Base-by-base conservation (phyloP, 345 rosid species). In the Boechera divaricarpa region DNA sequence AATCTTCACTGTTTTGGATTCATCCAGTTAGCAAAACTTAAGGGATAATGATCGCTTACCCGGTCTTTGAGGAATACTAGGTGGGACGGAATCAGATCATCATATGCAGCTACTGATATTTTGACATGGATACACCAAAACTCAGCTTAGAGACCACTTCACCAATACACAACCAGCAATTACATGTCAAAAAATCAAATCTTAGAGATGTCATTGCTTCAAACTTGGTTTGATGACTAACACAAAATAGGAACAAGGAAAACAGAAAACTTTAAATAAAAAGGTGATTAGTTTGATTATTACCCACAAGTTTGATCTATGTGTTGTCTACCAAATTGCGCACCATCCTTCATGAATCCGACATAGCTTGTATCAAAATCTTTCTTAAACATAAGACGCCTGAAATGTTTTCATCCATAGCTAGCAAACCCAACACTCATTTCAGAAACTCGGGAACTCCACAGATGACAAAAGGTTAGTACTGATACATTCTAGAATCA, bases 251-350 rank as follows among this genome's bases (percentile, higher is more conserved):
- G 2, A 39, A 52, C n/a, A 75, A 67, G 51, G 38, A 35, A 28
- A 57, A 26, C 29, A 45, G 1, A 41, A 51, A 41, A 4, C 4
- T 18, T 0, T 16, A 48, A 1, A 11, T 63, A 32, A 55, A 44
- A 55, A 58, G 26, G n/a, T 49, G 13, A 4, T 66, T 3, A 12
- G 21, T 60, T 53, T 33, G 49, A 56, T 71, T 9, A 66, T 72
- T 79, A 94, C 95, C 98, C 5, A 94, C 83, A 53, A 94, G 83
- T 79, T 90, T 94, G 83, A 94, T 84, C 81, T 90, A 92, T 2
- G 98, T 92, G 74, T 92, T 89, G 41, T 92, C 93, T 24, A 89
- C 92, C 88, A 94, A 83, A 94, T 35, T 86, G 86, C 6, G 97
- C 97, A 5, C 93, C 98, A 36, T 94, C 98, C 63, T 66, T 82